Conservation (phyloP, 2,329 filamentous ascomycete genomes). For the Hirsutella minnesotensis region DNA sequence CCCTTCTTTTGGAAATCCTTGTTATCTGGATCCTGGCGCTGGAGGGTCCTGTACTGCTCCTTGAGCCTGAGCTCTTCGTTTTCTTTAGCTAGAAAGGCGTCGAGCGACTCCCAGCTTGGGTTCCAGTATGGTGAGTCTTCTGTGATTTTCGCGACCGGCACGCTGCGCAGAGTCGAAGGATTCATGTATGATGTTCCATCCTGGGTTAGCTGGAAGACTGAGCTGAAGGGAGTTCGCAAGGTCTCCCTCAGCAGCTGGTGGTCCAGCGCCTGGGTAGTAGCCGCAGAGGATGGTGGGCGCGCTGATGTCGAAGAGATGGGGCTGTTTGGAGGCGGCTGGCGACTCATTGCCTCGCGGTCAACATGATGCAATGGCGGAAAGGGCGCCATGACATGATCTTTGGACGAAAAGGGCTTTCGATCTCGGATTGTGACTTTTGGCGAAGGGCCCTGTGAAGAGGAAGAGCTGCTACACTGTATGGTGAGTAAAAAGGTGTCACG, state of each 20-base stretch:
- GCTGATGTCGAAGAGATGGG: neutral
- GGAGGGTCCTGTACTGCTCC: conserved; percentile 1
- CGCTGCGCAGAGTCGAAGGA: conserved; percentile 13
- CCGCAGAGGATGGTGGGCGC: neutral
- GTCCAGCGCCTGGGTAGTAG: neutral
- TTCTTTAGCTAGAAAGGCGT: conserved; percentile 15
- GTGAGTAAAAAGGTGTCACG: too few species aligned
- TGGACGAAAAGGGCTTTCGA: too few species aligned
- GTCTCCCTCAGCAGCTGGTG: neutral
- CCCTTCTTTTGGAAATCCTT: conserved; percentile 2
- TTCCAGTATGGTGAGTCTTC: conserved; percentile 20
- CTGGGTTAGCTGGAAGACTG: conserved; percentile 9
- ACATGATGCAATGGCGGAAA: too few species aligned
- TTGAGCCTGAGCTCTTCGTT: conserved; percentile 10
- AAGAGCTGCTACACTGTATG: too few species aligned
- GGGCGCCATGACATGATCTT: too few species aligned
- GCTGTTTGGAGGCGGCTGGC: too few species aligned
- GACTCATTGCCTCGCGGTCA: too few species aligned
- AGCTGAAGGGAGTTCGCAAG: conserved; percentile 2
- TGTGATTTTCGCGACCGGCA: conserved; percentile 15
- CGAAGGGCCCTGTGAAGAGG: too few species aligned
- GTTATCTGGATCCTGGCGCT: conserved; percentile 4
- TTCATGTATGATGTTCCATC: conserved; percentile 12
- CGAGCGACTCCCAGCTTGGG: conserved; percentile 16
- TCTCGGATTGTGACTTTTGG: too few species aligned